These are phyloP conservation scores for Suillus americanus DNA, from an alignment of 768 basidiomycete genomes.

Conservation along the genomic window DNA sequence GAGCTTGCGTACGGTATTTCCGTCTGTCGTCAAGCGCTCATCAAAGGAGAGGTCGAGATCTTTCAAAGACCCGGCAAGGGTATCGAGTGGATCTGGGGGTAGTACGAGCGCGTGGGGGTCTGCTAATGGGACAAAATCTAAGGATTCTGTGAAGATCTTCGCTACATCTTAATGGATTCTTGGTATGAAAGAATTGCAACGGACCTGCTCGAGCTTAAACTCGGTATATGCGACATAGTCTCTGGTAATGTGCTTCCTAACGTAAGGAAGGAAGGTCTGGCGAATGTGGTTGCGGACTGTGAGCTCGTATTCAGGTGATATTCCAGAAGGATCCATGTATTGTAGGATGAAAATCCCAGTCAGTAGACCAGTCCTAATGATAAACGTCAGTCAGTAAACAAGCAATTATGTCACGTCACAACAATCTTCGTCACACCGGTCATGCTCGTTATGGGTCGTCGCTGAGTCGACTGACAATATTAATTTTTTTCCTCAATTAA, in stretches of 20 bases:
- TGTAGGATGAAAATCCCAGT: conserved; percentile 35
- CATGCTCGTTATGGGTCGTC: neutral
- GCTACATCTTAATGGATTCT: neutral
- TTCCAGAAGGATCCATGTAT: conserved; percentile 6
- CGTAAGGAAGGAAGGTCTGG: conserved; percentile 54
- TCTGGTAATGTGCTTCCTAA: conserved; percentile 49
- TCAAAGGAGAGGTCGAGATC: conserved; percentile 40
- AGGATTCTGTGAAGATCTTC: conserved; percentile 42
- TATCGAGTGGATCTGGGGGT: conserved; percentile 55
- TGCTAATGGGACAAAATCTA: conserved; percentile 43
- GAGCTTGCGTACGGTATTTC: conserved; percentile 20
- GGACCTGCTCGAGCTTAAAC: conserved; percentile 45
- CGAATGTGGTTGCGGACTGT: conserved; percentile 47
- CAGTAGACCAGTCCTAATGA: neutral
- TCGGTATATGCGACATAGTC: conserved; percentile 58
- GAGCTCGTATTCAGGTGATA: conserved; percentile 17
- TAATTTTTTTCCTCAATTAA: neutral
- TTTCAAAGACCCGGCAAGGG: conserved; percentile 36
- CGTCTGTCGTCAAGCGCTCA: conserved; percentile 41
- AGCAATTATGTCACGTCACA: neutral
- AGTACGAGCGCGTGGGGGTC: conserved; percentile 53
- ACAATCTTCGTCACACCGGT: neutral
- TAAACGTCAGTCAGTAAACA: neutral
- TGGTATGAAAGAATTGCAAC: neutral
- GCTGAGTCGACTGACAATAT: too few relatives aligned